These are phyloP conservation scores for Pleurotus tuber-regium DNA, from an alignment of 768 basidiomycete genomes.

Conservation along the genomic window DNA sequence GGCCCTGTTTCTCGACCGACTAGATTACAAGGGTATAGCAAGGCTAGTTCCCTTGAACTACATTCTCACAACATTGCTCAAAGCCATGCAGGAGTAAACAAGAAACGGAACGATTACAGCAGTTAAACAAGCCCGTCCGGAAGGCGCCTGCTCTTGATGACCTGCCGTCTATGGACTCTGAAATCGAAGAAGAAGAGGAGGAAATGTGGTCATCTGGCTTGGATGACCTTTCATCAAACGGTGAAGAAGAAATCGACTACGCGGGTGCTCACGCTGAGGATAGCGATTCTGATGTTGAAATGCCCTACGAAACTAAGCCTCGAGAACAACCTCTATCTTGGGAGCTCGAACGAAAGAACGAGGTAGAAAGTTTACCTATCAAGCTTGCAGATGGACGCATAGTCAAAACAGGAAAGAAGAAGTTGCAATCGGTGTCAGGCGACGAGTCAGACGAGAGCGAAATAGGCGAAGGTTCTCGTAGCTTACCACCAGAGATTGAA, in stretches of 20 bases:
- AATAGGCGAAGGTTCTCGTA: conserved; percentile 34
- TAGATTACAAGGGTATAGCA: conserved; percentile 81
- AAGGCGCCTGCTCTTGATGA: conserved; percentile 46
- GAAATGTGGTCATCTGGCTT: conserved; percentile 46
- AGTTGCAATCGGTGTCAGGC: conserved; percentile 19
- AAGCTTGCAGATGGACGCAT: conserved; percentile 83
- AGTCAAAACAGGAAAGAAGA: conserved; percentile 49
- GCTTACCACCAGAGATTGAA: conserved; percentile 27
- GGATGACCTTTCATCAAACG: conserved; percentile 28
- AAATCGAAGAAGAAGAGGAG: conserved; percentile 43
- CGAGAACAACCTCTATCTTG: conserved; percentile 48
- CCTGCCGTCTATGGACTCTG: conserved; percentile 68
- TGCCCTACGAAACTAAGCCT: conserved; percentile 68
- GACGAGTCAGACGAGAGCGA: conserved; percentile 27
- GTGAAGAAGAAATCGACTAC: conserved; percentile 19
- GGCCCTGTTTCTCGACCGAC: conserved; percentile 60
- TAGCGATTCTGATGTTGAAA: conserved; percentile 62
- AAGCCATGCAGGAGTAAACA: conserved; percentile 69
- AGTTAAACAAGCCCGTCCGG: conserved; percentile 56
- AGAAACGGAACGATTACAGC: conserved; percentile 71
- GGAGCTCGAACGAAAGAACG: conserved; percentile 45
- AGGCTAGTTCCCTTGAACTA: conserved; percentile 45
- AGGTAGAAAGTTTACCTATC: conserved; percentile 73
- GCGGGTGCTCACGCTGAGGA: conserved; percentile 21
- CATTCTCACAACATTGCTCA: conserved; percentile 7